A percentile compares a stretch with the other conserved stretches of the same genome.
Evolutionary conservation across 202 grass and related monocot genomes (phyloP).

Genomic region (Schoenoplectus triqueter): DNA sequence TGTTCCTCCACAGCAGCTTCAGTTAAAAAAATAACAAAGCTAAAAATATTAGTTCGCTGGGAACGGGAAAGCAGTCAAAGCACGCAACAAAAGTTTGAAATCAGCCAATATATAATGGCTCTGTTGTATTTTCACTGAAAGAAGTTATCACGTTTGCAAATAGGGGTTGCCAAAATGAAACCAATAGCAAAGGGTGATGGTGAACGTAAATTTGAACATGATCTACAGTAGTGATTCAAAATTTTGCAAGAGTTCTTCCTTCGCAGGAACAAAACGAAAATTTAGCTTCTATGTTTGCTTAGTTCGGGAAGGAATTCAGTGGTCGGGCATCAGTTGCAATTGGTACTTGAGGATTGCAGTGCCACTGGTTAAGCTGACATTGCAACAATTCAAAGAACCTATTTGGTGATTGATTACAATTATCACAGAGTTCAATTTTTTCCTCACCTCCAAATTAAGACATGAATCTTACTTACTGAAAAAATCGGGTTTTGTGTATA

Average conservation of each 20-base stretch:
- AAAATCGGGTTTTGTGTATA: not conserved
- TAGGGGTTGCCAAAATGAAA: no score
- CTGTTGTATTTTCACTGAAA: not conserved
- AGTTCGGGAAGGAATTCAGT: conserved; percentile 4
- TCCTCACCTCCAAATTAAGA: conserved; percentile 1
- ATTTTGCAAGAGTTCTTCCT: no score
- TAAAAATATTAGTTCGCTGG: not conserved
- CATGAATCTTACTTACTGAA: not conserved
- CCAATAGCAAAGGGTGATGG: no score
- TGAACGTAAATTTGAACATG: no score
- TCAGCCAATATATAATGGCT: not conserved
- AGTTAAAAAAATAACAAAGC: conserved; percentile 10
- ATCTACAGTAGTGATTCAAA: not conserved
- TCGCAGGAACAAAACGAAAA: not conserved
- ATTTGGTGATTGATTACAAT: not conserved
- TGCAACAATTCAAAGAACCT: not conserved
- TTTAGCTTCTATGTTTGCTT: not conserved
- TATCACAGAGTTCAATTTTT: not conserved
- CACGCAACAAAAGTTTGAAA: no score
- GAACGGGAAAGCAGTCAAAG: not conserved
- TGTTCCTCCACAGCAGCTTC: conserved; percentile 88
- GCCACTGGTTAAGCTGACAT: no score
- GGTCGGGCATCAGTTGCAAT: conserved; percentile 3
- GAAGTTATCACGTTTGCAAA: not conserved
- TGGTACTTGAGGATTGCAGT: no score